Percentiles rank a stretch among this genome's conserved stretches.
These are phyloP conservation scores for Alternaria metachromatica DNA, from an alignment of 2,329 filamentous ascomycete species.

Conservation along the genomic window DNA sequence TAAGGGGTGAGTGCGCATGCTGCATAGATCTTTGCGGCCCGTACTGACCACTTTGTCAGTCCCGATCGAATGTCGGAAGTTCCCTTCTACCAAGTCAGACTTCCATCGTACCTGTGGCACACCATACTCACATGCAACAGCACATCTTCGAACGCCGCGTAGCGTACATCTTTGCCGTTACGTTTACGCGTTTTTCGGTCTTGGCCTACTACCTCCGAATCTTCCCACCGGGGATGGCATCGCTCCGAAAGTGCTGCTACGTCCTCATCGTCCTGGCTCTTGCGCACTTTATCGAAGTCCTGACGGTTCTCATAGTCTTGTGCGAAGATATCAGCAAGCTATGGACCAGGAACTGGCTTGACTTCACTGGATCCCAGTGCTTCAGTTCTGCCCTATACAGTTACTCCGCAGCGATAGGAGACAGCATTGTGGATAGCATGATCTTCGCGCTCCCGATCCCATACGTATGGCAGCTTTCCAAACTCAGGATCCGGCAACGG, in stretches of 20 bases:
- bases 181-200: conserved; percentile 44
- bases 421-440: conserved; percentile 32
- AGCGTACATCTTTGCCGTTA: conserved; percentile 45
- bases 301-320: conserved; percentile 29
- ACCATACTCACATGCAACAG: conserved; percentile 5
- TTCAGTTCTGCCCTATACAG: conserved; percentile 35
- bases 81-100: conserved; percentile 28
- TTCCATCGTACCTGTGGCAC: background rate
- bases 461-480: conserved; percentile 33
- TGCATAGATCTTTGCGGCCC: background rate
- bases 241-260: conserved; percentile 26
- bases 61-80: conserved; percentile 27
- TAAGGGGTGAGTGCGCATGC: conserved; percentile 23
- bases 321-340: conserved; percentile 33
- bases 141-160: conserved; percentile 41
- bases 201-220: conserved; percentile 47
- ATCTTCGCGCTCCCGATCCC: conserved; percentile 36
- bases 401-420: conserved; percentile 37
- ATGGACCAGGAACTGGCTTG: conserved; percentile 28
- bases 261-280: conserved; percentile 26
- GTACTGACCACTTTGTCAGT: conserved; percentile 9
- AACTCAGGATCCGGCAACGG: conserved; percentile 27
- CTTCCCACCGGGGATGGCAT: conserved; percentile 33
- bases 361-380: conserved; percentile 30
- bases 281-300: conserved; percentile 27